A percentile compares a stretch with the other conserved stretches of the same genome.
Evolutionary conservation across 2,329 filamentous ascomycete species (phyloP).

Genomic region (Pseudocercospora crystallina): DNA sequence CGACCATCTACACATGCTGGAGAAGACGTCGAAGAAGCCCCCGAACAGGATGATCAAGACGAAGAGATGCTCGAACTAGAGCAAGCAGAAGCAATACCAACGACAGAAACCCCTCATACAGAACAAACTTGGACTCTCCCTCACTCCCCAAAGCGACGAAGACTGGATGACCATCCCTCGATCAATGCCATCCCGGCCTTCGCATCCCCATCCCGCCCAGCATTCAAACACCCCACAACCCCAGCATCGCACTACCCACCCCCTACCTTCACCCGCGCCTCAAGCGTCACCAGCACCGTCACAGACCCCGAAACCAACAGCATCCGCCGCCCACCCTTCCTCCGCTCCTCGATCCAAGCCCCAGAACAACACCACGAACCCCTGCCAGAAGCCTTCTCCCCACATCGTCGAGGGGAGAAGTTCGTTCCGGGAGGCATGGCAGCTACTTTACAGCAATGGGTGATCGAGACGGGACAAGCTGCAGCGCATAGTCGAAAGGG

Average conservation of each 20-base stretch:
- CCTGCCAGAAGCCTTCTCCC: slow-evolving; percentile 55
- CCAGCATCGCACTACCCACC: slow-evolving; percentile 17
- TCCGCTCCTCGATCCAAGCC: slow-evolving; percentile 36
- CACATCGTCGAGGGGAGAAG: slow-evolving; percentile 50
- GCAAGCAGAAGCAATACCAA: slow-evolving; percentile 18
- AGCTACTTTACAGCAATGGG: slow-evolving; percentile 50
- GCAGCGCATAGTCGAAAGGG: slow-evolving; percentile 27
- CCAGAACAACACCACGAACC: slow-evolving; percentile 37
- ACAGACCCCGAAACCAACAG: slow-evolving; percentile 3
- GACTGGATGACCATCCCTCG: slow-evolving; percentile 17
- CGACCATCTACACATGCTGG: slow-evolving; percentile 6
- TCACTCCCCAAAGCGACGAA: slow-evolving; percentile 33
- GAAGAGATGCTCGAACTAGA: slow-evolving; percentile 32
- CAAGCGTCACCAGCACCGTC: slow-evolving; percentile 13
- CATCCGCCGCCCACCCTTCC: slow-evolving; percentile 39
- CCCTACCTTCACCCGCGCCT: slow-evolving; percentile 16
- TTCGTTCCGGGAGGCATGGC: slow-evolving; percentile 53
- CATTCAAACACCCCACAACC: slow-evolving; percentile 21
- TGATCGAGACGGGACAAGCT: slow-evolving; percentile 45
- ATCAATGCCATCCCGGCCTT: slow-evolving; percentile 4
- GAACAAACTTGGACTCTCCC: slow-evolving; percentile 16
- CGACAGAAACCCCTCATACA: slow-evolving; percentile 11
- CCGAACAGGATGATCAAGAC: slow-evolving; percentile 15
- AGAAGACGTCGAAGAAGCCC: slow-evolving; percentile 31
- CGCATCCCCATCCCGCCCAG: slow-evolving; percentile 15